phyloP scores from a whole-genome alignment of 176 grass and related monocot genomes.

The Aegilops sharonensis region DNA sequence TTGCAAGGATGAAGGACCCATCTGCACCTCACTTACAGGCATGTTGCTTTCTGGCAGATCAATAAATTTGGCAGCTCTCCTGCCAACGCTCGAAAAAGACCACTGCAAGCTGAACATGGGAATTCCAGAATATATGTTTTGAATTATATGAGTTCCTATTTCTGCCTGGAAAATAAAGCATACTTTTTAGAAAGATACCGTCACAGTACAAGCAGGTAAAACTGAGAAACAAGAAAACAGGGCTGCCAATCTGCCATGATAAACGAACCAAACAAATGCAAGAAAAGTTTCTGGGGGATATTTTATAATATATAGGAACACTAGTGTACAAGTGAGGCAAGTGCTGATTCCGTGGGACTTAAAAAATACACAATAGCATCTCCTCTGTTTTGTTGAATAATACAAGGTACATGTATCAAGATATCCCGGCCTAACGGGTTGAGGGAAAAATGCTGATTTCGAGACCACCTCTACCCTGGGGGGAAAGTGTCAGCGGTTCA shows the following conservation, averaged over 20 bases:
- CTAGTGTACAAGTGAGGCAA: background rate
- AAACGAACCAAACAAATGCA: background rate
- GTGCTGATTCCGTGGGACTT: background rate
- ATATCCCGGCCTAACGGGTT: background rate
- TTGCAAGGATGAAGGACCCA: too few relatives aligned
- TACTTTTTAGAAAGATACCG: background rate
- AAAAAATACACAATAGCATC: constrained; percentile 10
- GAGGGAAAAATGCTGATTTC: constrained; percentile 55
- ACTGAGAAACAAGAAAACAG: too few relatives aligned
- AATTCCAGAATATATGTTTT: background rate
- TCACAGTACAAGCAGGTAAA: background rate
- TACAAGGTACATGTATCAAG: constrained; percentile 39
- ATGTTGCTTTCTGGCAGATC: too few relatives aligned
- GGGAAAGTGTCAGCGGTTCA: background rate
- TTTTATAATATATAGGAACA: background rate
- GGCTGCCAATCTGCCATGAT: background rate
- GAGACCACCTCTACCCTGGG: constrained; percentile 36
- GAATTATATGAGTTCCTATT: too few relatives aligned
- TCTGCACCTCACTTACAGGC: too few relatives aligned
- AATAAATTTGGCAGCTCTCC: too few relatives aligned
- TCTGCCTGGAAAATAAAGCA: too few relatives aligned
- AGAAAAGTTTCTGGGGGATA: background rate
- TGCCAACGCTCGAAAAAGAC: background rate
- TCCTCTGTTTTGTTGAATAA: constrained; percentile 20
- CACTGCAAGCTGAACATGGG: background rate